Evolutionary conservation across 192 early-diverging fungal species (phyloP).

Genomic region (Backusella macrospora): DNA sequence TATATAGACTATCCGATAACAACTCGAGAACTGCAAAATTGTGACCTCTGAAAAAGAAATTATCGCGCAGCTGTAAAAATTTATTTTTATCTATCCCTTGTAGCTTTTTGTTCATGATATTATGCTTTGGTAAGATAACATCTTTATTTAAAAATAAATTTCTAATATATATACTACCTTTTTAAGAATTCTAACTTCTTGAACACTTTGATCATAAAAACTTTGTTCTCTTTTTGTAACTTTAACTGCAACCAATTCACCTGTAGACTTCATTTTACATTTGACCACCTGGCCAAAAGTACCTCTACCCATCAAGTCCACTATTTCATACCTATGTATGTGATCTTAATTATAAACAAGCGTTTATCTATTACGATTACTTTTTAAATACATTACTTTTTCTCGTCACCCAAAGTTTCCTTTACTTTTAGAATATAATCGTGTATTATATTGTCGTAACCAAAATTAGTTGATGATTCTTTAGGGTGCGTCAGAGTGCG

Average conservation of each 20-base stretch:
- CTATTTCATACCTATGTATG: constrained; percentile 76
- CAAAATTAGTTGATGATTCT: constrained; percentile 87
- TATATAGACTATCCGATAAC: constrained; percentile 92
- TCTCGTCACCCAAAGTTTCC: constrained; percentile 82
- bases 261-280: constrained; percentile 87
- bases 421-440: constrained; percentile 98
- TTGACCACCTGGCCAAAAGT: constrained; percentile 99
- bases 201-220: constrained; percentile 92
- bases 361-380: neutral
- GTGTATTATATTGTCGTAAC: constrained; percentile 90
- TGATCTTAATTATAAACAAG: too few relatives aligned
- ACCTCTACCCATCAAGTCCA: constrained; percentile 94
- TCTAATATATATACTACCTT: constrained; percentile 48
- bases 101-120: constrained; percentile 82
- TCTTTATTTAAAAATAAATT: neutral
- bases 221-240: constrained; percentile 97
- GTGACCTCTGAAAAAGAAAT: constrained; percentile 91
- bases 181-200: constrained; percentile 92
- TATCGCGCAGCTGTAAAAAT: constrained; percentile 84
- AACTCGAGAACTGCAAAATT: constrained; percentile 95
- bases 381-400: constrained; percentile 54
- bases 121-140: neutral
- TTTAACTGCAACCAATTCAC: constrained; percentile 89
- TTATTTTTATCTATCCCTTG: constrained; percentile 80
- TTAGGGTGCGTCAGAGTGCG: constrained; percentile 92